Evolutionary conservation across 2,329 filamentous ascomycete species (phyloP), one percentile per base, ranked within the genome.

Genomic region (Ustilaginoidea virens): DNA sequence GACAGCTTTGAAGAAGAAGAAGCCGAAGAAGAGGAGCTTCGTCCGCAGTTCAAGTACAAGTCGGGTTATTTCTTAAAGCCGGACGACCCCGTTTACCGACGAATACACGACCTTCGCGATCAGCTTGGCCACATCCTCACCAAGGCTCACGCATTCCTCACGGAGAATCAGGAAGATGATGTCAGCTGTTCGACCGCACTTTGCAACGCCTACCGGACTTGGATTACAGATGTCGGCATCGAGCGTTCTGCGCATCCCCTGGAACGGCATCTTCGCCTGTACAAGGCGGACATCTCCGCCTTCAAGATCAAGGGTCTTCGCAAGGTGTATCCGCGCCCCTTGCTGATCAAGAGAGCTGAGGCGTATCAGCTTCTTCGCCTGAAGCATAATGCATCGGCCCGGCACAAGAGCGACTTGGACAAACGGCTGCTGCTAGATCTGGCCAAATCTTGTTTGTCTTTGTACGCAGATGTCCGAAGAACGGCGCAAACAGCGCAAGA

Each of bases 191-290:
- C 98, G 55, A 93, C 85, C 15, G 74, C 86, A 1, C 57, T 98
- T 2, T 98, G 93, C 53, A 80, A 80, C 14, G 82, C 87, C 2
- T 98, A 94, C 50, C 69, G 83, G 24, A 90, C 82, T 7, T 98
- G 86, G 85, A 96, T 98, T 44, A 85, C 92, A 2, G 90, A 98
- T 45, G 86, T 98, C 23, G 90, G 92, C 12, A 92, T 94, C 35
- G 90, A 98, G 55, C 70, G 87, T 34, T 94, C 87, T 12, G 87
- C 90, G 1, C 90, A 94, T 49, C 81, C 92, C 2, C 62, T 96
- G 7, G 90, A 98, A 49, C 69, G 90, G 13, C 76, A 96, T 10
- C 72, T 80, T 4, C 72, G 85, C 30, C 67, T 98, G 1, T 79
- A 94, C 47, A 75, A 77, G 42, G 77, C 82, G 5, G 90, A 98